Evolutionary conservation across 164 flowering plant genomes (phyloP).

Genomic region (Paratinospora sagittata): DNA sequence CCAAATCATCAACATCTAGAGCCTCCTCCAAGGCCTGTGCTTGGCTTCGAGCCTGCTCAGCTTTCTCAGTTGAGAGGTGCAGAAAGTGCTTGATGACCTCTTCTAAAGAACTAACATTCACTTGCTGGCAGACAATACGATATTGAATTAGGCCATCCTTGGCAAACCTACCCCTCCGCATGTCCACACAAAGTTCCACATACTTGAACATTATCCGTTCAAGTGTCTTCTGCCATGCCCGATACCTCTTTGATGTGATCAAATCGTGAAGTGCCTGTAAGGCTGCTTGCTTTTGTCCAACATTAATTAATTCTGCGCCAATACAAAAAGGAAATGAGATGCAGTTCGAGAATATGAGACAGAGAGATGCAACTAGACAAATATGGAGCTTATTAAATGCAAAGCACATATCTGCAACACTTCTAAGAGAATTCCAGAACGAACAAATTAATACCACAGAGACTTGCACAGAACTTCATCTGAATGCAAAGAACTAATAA

Average conservation of each 20-base stretch:
- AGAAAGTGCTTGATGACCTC: slow-evolving; percentile 94
- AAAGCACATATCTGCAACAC: too few species aligned
- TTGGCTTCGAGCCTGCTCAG: slow-evolving; percentile 83
- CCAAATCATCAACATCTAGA: slow-evolving; percentile 90
- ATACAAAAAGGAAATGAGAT: slow-evolving; percentile 11
- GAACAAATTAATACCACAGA: too few species aligned
- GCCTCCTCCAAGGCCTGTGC: slow-evolving; percentile 93
- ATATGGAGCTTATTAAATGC: too few species aligned
- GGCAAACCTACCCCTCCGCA: slow-evolving; percentile 83
- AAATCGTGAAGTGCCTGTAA: slow-evolving; percentile 80
- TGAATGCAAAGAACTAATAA: not conserved
- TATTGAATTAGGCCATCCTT: slow-evolving; percentile 95
- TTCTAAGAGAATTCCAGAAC: too few species aligned
- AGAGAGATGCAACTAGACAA: not conserved
- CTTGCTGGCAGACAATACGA: slow-evolving; percentile 90
- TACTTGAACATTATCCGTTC: slow-evolving; percentile 90
- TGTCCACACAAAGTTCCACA: slow-evolving; percentile 90
- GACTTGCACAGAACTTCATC: not conserved
- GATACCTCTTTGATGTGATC: slow-evolving; percentile 79
- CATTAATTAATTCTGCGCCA: slow-evolving; percentile 80
- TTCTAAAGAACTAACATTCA: slow-evolving; percentile 83
- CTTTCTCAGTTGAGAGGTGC: slow-evolving; percentile 87
- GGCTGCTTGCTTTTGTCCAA: slow-evolving; percentile 94
- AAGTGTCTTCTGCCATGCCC: slow-evolving; percentile 86
- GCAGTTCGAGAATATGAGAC: not conserved